Evolutionary conservation across 202 grass and related monocot genomes (phyloP).

Genomic region (Saccharum hybrid): DNA sequence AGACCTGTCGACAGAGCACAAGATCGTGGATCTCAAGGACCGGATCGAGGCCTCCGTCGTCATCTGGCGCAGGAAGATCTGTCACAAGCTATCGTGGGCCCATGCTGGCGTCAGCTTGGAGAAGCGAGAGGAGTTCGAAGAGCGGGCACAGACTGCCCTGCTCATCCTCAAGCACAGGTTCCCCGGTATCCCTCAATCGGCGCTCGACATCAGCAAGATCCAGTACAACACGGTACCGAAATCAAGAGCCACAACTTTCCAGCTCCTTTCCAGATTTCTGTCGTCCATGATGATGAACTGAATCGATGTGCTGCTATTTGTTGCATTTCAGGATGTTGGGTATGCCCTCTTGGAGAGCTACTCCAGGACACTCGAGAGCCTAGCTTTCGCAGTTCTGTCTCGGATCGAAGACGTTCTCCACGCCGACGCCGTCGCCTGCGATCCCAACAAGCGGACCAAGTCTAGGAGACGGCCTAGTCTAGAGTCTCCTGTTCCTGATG

Average conservation of each 20-base stretch:
- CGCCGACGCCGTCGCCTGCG: constrained; percentile 49
- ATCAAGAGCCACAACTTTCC: background rate
- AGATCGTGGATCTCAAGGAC: constrained; percentile 83
- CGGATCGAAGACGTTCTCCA: constrained; percentile 89
- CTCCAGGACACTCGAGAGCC: constrained; percentile 79
- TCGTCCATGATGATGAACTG: background rate
- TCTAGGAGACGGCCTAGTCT: constrained; percentile 53
- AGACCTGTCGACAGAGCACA: constrained; percentile 76
- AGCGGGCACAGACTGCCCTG: constrained; percentile 62
- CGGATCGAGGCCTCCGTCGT: constrained; percentile 78
- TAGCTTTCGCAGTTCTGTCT: constrained; percentile 77
- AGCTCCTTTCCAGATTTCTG: background rate
- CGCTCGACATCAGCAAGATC: constrained; percentile 92
- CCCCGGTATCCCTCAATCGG: constrained; percentile 65
- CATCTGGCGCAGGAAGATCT: constrained; percentile 83
- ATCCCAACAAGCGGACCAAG: constrained; percentile 39
- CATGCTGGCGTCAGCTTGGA: constrained; percentile 58
- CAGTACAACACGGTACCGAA: constrained; percentile 66
- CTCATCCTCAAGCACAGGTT: constrained; percentile 77
- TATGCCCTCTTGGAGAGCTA: constrained; percentile 89
- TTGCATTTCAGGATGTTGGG: constrained; percentile 66
- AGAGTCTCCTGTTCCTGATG: constrained; percentile 26
- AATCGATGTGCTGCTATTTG: background rate
- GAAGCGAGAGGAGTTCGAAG: constrained; percentile 80
- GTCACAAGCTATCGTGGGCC: constrained; percentile 66